Evolutionary conservation across 1,284 basidiomycete species (phyloP), one percentile per base, ranked within the genome.

Genomic region (Malassezia brasiliensis): DNA sequence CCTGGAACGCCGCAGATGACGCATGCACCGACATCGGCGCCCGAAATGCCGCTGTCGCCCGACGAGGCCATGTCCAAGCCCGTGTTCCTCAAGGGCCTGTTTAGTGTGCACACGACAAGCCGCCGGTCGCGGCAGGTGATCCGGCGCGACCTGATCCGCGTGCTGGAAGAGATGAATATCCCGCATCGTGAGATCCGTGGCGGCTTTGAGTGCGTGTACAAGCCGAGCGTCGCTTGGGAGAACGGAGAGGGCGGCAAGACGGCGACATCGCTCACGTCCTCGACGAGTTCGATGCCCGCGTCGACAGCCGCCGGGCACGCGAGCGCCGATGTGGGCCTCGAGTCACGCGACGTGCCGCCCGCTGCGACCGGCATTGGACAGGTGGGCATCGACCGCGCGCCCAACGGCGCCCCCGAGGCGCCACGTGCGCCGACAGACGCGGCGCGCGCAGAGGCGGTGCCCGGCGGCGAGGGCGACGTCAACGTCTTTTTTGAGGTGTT

Each of bases 201-300:
- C 52, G 93, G 93, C 0, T 98, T 91, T 74, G 93, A 96, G 75
- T 98, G 93, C 76, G 86, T 93, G 22, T 90, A 96, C 74, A 78
- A 88, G 47, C 93, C 22, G 17, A 20, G 19, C 22, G 35, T 20
- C 19, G 8, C 11, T 20, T 12, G 9, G 10, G 41, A 31, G 25
- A 2, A 22, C 41, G 3, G 2, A 5, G 30, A 19, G 25, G 25
- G 25, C 25, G 7, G 25, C 25, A 28, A 28, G 25, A 28, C 25
- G 3, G 25, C 25, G 5, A 1, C 8, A 14, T 10, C 41, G 22
- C 25, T 7, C 12, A n/a, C 25, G 10, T 12, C n/a, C 25, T 22
- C 40, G 3, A 22, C 38, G 38, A 11, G 20, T 5, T 14, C 38
- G 38, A 20, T 6, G 12, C n/a, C n/a, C 17, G 5, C 36, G n/a